Conservation (phyloP, 2,329 filamentous ascomycete genomes). For the Ustilaginoidea virens region DNA sequence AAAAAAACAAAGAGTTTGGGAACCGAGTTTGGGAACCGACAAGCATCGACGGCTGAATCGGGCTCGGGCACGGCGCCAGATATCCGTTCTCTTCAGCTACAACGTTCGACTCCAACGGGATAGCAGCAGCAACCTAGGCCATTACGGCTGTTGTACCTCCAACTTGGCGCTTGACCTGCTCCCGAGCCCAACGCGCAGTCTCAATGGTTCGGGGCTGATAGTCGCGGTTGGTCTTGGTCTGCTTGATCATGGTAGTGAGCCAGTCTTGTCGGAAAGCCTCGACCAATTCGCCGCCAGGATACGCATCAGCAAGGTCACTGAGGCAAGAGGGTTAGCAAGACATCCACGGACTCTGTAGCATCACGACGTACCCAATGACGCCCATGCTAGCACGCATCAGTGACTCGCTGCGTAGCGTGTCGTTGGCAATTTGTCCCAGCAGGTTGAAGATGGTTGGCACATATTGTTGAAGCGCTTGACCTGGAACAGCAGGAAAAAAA, state of each 20-base stretch:
- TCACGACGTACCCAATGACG: slow-evolving; percentile 66
- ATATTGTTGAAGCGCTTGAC: slow-evolving; percentile 57
- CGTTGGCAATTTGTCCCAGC: slow-evolving; percentile 63
- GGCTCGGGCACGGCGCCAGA: too few species aligned
- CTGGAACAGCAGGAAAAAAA: slow-evolving; percentile 40
- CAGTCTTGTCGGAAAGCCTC: slow-evolving; percentile 82
- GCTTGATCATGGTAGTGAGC: slow-evolving; percentile 79
- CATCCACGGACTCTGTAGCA: background rate
- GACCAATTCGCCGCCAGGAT: slow-evolving; percentile 76
- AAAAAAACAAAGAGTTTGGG: too few species aligned
- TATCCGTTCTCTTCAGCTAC: too few species aligned
- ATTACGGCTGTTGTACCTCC: slow-evolving; percentile 36
- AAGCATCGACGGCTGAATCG: too few species aligned
- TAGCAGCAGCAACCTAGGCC: slow-evolving; percentile 30
- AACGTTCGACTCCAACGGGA: too few species aligned
- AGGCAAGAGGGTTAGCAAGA: slow-evolving; percentile 6
- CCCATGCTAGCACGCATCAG: slow-evolving; percentile 92
- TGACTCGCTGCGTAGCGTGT: slow-evolving; percentile 79
- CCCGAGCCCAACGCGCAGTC: slow-evolving; percentile 91
- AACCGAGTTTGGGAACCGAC: too few species aligned
- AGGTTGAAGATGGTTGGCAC: slow-evolving; percentile 78
- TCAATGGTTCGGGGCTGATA: slow-evolving; percentile 76
- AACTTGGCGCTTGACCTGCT: slow-evolving; percentile 89
- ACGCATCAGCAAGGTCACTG: slow-evolving; percentile 87
- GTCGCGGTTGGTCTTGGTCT: slow-evolving; percentile 79